Base-by-base conservation (phyloP, 345 rosid genomes). In the Tarenaya hassleriana region DNA sequence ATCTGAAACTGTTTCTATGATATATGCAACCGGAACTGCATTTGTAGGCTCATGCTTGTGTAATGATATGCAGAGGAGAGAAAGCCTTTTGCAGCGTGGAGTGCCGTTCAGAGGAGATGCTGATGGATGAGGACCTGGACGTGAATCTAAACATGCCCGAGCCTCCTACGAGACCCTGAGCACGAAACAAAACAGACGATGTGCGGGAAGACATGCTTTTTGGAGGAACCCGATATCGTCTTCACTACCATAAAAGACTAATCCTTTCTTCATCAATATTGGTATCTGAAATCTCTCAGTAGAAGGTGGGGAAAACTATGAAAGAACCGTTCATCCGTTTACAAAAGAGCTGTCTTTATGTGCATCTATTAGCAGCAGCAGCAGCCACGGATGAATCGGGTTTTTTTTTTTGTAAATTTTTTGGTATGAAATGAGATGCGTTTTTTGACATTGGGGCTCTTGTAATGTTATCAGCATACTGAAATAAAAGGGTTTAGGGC, bases 31-130 rank as follows among this genome's bases (percentile, higher is more conserved):
- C 29, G 5, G 29, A 24, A 24, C 29, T 24, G 2, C 5, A 5
- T n/a, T 24, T 24, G 29, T 24, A 2, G 29, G 5, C 29, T 24
- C 5, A 39, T 31, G 54, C 31, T 51, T 52, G 16, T 65, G 34
- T 56, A 52, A 24, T 18, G 8, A 37, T 43, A 33, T 58, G 43
- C 48, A 73, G 73, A 79, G 86, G 98, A 47, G 95, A 81, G 70
- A 84, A 79, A 69, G 76, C 90, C 7, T 92, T 92, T 55, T 92
- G 98, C 77, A 83, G 94, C 16, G 56, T 8, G 6, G 69, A 67
- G 41, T 92, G 98, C 56, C 91, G 95, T 2, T 47, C 55, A 1
- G 69, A 67, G 64, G 90, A 81, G 82, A 81, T 88, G 53, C 73
- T 74, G 70, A 55, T 73, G 1, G 94, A 76, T 5, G 29, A 24